Evolutionary conservation across 768 basidiomycete genomes (phyloP).

Genomic region (Brasilioporus rufonigricans): DNA sequence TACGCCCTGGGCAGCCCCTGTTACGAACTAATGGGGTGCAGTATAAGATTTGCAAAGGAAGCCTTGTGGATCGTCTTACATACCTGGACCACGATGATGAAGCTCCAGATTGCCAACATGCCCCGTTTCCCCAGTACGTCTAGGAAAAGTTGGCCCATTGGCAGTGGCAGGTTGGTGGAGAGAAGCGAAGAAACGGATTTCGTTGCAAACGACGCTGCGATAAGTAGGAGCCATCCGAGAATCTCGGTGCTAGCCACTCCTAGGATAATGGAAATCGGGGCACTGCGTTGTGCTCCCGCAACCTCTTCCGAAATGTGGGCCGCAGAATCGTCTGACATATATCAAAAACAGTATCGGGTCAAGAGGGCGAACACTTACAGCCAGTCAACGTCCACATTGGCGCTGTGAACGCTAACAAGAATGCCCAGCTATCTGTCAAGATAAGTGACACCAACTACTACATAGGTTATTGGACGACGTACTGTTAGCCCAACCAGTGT

Average conservation of each 20-base stretch:
- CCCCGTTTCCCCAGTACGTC: conserved; percentile 63
- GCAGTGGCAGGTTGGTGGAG: conserved; percentile 50
- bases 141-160: conserved; percentile 72
- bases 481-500: conserved; percentile 67
- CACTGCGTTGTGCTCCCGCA: conserved; percentile 58
- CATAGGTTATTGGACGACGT: conserved; percentile 13
- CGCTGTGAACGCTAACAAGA: conserved; percentile 67
- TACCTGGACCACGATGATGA: conserved; percentile 63
- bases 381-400: conserved; percentile 82
- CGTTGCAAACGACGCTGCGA: conserved; percentile 65
- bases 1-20: conserved; percentile 71
- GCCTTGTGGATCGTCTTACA: neutral
- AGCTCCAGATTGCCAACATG: conserved; percentile 71
- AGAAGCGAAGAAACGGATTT: conserved; percentile 52
- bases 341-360: neutral
- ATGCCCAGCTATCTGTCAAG: conserved; percentile 64
- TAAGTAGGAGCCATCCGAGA: conserved; percentile 64
- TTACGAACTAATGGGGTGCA: conserved; percentile 49
- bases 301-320: conserved; percentile 76
- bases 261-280: conserved; percentile 67
- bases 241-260: conserved; percentile 58
- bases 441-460: neutral
- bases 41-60: neutral
- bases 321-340: conserved; percentile 62
- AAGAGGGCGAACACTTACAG: conserved; percentile 41